phyloP scores from a whole-genome alignment of 176 grass and related monocot genomes.

The Guadua angustifolia region DNA sequence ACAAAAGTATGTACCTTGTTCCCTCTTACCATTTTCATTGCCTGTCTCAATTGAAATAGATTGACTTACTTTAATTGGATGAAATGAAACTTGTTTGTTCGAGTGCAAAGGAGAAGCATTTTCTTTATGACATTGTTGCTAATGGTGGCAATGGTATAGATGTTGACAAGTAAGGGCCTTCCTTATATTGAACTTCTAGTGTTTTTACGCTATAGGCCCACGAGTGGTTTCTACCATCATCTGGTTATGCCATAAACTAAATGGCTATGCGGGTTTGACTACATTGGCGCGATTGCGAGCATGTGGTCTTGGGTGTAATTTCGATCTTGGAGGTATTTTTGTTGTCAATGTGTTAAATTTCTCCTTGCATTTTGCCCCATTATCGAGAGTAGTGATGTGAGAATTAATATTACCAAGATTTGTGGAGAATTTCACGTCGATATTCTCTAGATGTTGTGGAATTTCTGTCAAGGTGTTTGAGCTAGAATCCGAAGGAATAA shows the following conservation, averaged over 20 bases:
- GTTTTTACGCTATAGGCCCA: conserved; percentile 16
- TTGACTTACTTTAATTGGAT: conserved; percentile 32
- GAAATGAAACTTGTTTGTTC: conserved; percentile 39
- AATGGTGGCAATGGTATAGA: conserved; percentile 97
- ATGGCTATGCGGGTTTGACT: conserved; percentile 81
- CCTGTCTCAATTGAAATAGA: too few species aligned
- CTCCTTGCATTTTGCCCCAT: not conserved
- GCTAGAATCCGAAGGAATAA: too few species aligned
- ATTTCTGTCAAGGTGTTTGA: too few species aligned
- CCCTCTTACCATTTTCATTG: not conserved
- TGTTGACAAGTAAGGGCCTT: conserved; percentile 83
- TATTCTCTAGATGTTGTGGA: too few species aligned
- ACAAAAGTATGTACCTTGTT: conserved; percentile 64
- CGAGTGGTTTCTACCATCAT: conserved; percentile 34
- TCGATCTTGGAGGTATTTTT: conserved; percentile 81
- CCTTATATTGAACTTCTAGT: conserved; percentile 26
- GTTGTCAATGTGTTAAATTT: not conserved
- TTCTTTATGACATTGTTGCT: conserved; percentile 98
- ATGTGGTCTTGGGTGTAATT: conserved; percentile 94
- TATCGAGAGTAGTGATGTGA: not conserved
- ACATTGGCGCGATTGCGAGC: conserved; percentile 95
- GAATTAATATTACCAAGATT: too few species aligned
- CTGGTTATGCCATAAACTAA: conserved; percentile 41
- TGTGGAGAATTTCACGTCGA: too few species aligned
- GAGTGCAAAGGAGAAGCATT: conserved; percentile 79